phyloP scores from a whole-genome alignment of 1,284 basidiomycete species.

The Cystobasidiaceae sp. region DNA sequence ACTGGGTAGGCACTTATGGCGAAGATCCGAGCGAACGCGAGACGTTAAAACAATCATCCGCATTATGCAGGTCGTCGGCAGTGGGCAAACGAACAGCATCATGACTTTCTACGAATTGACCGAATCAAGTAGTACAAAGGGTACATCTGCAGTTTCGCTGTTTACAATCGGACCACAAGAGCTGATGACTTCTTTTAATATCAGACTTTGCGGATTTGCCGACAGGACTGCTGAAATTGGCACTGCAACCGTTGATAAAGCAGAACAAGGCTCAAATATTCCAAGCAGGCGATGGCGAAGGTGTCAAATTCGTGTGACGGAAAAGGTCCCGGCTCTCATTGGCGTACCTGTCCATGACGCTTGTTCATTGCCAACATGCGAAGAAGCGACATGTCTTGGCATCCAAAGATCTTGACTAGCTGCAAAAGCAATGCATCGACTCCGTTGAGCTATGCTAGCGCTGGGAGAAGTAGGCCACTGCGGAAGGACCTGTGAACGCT shows the following conservation, averaged over 20 bases:
- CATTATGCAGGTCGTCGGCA: constrained; percentile 49
- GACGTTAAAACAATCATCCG: background rate
- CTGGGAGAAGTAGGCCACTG: too few relatives aligned
- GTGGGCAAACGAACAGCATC: constrained; percentile 52
- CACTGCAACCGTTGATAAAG: constrained; percentile 51
- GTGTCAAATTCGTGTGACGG: constrained; percentile 28
- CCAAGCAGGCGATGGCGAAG: constrained; percentile 38
- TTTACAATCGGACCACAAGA: background rate
- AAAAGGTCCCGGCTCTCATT: too few relatives aligned
- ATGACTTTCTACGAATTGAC: constrained; percentile 55
- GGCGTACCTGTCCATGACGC: too few relatives aligned
- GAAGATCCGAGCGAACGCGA: too few relatives aligned
- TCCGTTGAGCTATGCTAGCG: too few relatives aligned
- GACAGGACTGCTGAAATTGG: constrained; percentile 47
- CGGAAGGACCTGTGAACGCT: too few relatives aligned
- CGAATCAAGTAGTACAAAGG: constrained; percentile 50
- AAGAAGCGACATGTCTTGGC: too few relatives aligned
- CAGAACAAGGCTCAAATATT: constrained; percentile 53
- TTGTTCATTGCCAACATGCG: too few relatives aligned
- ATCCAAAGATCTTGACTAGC: too few relatives aligned
- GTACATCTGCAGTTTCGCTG: constrained; percentile 45
- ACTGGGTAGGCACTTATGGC: constrained; percentile 48
- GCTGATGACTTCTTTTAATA: background rate
- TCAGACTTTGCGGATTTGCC: constrained; percentile 52
- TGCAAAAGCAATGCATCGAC: too few relatives aligned